Conservation (phyloP, 1,284 basidiomycete species). For the Malassezia vespertilionis region DNA sequence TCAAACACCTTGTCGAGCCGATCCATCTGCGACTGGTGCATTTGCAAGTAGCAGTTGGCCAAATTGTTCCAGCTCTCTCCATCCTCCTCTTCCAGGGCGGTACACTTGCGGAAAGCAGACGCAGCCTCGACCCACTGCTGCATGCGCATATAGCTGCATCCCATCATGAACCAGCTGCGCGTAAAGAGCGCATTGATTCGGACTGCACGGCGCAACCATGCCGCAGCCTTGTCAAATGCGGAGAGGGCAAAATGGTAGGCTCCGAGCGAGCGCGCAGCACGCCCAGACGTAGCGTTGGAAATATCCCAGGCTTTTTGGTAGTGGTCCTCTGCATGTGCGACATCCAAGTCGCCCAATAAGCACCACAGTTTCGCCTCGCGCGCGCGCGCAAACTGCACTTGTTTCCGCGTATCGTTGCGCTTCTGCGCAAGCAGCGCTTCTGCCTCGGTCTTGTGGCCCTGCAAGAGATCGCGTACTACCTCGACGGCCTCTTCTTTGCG, state of each 20-base stretch:
- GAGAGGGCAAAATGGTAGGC: conserved; percentile 65
- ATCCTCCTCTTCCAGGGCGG: conserved; percentile 85
- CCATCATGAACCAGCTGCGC: conserved; percentile 90
- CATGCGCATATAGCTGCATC: conserved; percentile 69
- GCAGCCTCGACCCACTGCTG: conserved; percentile 67
- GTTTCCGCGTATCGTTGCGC: conserved; percentile 49
- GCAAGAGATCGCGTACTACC: conserved; percentile 36
- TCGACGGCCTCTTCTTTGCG: conserved; percentile 37
- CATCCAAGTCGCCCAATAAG: conserved; percentile 79
- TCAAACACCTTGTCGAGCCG: conserved; percentile 18
- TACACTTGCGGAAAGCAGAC: conserved; percentile 73
- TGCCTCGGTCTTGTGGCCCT: conserved; percentile 38
- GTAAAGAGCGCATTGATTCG: conserved; percentile 75
- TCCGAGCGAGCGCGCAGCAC: conserved; percentile 82
- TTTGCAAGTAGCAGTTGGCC: conserved; percentile 73
- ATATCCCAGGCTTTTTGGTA: conserved; percentile 76
- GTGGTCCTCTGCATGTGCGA: conserved; percentile 56
- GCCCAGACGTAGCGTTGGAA: conserved; percentile 65
- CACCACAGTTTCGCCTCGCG: conserved; percentile 91
- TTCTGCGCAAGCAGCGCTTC: conserved; percentile 26
- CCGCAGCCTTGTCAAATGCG: conserved; percentile 59
- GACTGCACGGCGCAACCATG: conserved; percentile 59
- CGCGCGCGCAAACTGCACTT: conserved; percentile 59
- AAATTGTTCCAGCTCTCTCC: conserved; percentile 97
- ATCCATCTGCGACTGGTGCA: conserved; percentile 24